Conservation (phyloP, 108 stramenopile species). For the Nitzschia sp. region DNA sequence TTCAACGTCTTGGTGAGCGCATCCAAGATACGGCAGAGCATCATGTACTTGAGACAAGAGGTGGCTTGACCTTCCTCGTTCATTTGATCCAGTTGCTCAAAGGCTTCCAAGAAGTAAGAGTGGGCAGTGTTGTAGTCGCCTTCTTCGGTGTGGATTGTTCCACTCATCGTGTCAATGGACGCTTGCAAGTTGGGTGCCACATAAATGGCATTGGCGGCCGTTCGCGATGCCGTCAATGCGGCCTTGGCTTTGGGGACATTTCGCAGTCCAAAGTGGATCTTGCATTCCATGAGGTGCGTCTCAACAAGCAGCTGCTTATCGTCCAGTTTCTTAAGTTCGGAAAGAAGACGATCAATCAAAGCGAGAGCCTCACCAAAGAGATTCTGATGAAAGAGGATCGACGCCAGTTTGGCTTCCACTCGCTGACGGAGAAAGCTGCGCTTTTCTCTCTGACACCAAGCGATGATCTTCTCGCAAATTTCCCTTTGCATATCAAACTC, state of each 20-base stretch:
- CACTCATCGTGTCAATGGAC: conserved; percentile 96
- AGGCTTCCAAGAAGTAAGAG: conserved; percentile 99
- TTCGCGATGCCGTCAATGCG: conserved; percentile 95
- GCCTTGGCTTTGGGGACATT: conserved; percentile 98
- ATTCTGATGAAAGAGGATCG: conserved; percentile 82
- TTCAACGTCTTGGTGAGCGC: conserved; percentile 78
- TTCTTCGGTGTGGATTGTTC: conserved; percentile 97
- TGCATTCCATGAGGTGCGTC: conserved; percentile 93
- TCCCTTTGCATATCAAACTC: conserved; percentile 84
- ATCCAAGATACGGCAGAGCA: conserved; percentile 93
- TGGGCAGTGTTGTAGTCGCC: conserved; percentile 98
- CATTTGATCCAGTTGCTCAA: conserved; percentile 94
- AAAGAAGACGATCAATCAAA: conserved; percentile 83
- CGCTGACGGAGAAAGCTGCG: conserved; percentile 97
- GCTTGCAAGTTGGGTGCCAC: conserved; percentile 94
- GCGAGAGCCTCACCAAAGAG: conserved; percentile 84
- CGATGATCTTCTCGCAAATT: conserved; percentile 87
- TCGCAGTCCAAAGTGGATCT: conserved; percentile 94
- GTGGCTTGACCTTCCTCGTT: conserved; percentile 73
- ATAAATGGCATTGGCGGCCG: conserved; percentile 92
- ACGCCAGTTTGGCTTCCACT: conserved; percentile 93
- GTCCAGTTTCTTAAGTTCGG: conserved; percentile 98
- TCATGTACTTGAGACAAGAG: conserved; percentile 96
- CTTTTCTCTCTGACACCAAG: conserved; percentile 93
- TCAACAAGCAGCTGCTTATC: conserved; percentile 99